Conservation (phyloP, 106 monocot species). For the Allium cepa region DNA sequence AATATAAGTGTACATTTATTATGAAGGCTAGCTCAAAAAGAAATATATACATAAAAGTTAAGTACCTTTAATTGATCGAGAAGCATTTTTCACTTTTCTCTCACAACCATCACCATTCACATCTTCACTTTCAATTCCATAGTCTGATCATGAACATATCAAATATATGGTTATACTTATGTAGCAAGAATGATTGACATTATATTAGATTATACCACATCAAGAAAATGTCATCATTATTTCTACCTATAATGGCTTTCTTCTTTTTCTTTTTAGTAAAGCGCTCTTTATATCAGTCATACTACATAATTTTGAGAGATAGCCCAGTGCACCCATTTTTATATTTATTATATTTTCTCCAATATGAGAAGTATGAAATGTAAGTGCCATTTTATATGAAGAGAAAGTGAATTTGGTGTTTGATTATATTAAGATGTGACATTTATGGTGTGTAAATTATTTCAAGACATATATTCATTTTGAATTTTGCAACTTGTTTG, state of each 20-base stretch:
- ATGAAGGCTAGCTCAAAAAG: neutral
- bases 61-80: constrained; percentile 43
- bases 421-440: no score
- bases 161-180: no score
- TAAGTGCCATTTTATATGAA: neutral
- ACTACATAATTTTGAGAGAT: constrained; percentile 45
- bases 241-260: constrained; percentile 44
- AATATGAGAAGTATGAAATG: neutral
- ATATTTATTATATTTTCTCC: neutral
- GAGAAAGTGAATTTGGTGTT: no score
- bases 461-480: no score
- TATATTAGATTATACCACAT: no score
- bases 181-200: no score
- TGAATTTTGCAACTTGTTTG: no score
- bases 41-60: neutral
- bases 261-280: constrained; percentile 24
- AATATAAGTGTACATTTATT: neutral
- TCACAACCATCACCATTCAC: constrained; percentile 69
- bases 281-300: constrained; percentile 27
- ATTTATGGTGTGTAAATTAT: no score
- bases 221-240: neutral
- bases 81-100: constrained; percentile 49
- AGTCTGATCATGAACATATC: constrained; percentile 19
- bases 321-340: constrained; percentile 51
- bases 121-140: constrained; percentile 68